Evolutionary conservation across 805 yeast species (phyloP), one percentile per base, ranked within the genome.

Genomic region (Saccharomycopsis selenospora): DNA sequence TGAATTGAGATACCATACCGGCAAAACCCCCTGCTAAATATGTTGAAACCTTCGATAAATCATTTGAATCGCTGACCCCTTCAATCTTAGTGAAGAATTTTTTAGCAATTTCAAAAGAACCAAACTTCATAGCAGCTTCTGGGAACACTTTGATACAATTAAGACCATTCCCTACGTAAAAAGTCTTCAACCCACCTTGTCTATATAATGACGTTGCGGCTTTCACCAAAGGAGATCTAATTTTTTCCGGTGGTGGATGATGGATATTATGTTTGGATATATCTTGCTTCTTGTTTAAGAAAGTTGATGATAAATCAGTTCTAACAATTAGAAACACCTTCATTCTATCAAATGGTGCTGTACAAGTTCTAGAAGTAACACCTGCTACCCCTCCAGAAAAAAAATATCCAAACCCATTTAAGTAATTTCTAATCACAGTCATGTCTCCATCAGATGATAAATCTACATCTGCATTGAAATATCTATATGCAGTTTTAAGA

Each of bases 81-180:
- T 88, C 96, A 5, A 90, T 51, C 24, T 68, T 62, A 18, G 95
- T 82, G 59, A 93, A 69, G 25, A 82, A 60, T 49, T 85, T 71
- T 59, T 93, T 93, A 0, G 90, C 82, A 3, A 88, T 76, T 63
- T 91, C 99, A 63, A 93, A 91, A 3, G 95, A 80, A 2, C 99
- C 98, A 66, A 93, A 91, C 62, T 93, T 93, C 78, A 91, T 91
- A 1, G 98, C 97, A 30, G 95, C 84, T 63, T 91, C 99, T 0
- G 99, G 99, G 61, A 93, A 87, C 18, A 91, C 96, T 62, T 91
- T 91, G 48, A 90, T 59, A n/a, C 85, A 87, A 62, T 93, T 93
- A 42, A 91, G 70, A 1, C 97, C 98, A 66, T 91, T 91, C 4
- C 97, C 99, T 13, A 90, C 95, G 63, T 93, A 93, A 61, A 93